Evolutionary conservation across 495 filamentous ascomycete species (phyloP).

Genomic region (Xylaria bambusicola): DNA sequence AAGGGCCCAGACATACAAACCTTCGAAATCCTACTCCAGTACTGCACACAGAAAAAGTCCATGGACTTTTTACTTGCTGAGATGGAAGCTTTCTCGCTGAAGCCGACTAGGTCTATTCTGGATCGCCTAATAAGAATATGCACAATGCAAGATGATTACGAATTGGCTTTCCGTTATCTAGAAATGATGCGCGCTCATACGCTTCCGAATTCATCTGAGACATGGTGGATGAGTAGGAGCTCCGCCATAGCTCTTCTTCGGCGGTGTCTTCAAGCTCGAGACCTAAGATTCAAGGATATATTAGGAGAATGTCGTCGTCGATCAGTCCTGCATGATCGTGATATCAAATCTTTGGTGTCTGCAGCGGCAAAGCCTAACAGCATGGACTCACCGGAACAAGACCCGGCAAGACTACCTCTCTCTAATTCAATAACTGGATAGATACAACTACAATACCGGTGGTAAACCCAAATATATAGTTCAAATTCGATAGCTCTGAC

Average conservation of each 20-base stretch:
- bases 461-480: neutral
- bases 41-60: conserved; percentile 58
- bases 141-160: conserved; percentile 51
- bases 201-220: conserved; percentile 17
- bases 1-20: conserved; percentile 59
- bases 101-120: conserved; percentile 63
- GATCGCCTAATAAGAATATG: conserved; percentile 71
- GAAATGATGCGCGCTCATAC: conserved; percentile 50
- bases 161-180: conserved; percentile 60
- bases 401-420: neutral
- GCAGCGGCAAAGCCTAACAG: neutral
- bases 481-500: too few relatives aligned
- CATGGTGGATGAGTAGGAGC: conserved; percentile 41
- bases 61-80: conserved; percentile 73
- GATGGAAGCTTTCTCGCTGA: conserved; percentile 65
- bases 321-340: neutral
- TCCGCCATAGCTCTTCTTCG: conserved; percentile 42
- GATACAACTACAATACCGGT: neutral
- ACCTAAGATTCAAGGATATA: conserved; percentile 46
- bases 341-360: conserved; percentile 16
- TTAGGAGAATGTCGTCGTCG: conserved; percentile 37
- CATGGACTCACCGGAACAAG: neutral
- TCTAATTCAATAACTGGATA: neutral
- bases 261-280: conserved; percentile 42
- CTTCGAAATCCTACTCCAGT: conserved; percentile 68